Evolutionary conservation across 352 stramenopile genomes (phyloP), one percentile per base, ranked within the genome.

Genomic region (Phytopythium cucurbitacearum): DNA sequence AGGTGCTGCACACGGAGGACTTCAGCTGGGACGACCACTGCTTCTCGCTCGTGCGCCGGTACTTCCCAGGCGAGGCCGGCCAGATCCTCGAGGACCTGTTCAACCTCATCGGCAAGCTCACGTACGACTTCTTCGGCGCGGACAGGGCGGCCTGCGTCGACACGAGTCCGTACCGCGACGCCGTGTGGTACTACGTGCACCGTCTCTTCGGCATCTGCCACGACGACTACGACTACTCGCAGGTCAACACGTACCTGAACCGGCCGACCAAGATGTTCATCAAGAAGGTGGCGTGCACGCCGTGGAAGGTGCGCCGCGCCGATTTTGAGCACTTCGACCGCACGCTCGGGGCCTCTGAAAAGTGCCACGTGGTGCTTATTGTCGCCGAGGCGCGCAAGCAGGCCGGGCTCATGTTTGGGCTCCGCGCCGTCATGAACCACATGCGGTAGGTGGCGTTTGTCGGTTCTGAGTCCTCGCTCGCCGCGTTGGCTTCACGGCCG

Each of bases 11-110:
- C 55, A 94, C 85, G 13, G 83, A 95, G 48, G 85, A 95, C 55
- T 95, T 95, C 59, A 89, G 79, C 59, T 95, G 85, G 85, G 85
- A 91, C 50, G 83, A 95, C 59, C 85, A 95, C 55, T 90, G 83
- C 52, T 94, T 94, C 62, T 90, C 85, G 32, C 76, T 94, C 35
- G 78, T 95, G 35, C 83, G 80, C 47, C 73, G 83, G 5, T 95
- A 94, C 69, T 95, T 90, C 60, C 81, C 81, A 0, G 81, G 81
- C 13, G 71, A 90, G 54, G 80, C 80, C 16, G 83, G 82, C 2
- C 80, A 91, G 49, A 92, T 94, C 52, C 61, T 95, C 4, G 85
- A 95, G 47, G 85, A 93, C 49, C 61, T 92, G 34, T 95, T 95
- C 63, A 91, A 95, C 53, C 51, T 93, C 36, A 92, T 79, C n/a